phyloP scores from a whole-genome alignment of 768 basidiomycete species.

The Atractiella rhizophila region DNA sequence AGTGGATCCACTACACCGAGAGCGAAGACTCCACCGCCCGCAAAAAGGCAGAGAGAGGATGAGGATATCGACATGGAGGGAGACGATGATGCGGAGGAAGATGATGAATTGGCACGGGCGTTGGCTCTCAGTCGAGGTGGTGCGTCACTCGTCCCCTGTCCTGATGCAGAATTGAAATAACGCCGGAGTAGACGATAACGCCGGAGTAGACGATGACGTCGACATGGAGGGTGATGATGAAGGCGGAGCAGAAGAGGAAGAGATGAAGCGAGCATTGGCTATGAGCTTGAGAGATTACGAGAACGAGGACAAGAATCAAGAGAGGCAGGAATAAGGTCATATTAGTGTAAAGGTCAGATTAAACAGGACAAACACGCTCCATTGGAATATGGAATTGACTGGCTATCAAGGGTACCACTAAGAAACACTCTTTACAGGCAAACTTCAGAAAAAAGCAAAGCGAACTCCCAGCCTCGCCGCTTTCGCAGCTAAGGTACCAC shows the following conservation, averaged over 20 bases:
- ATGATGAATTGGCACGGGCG: constrained; percentile 47
- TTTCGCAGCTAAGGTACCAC: too few species aligned
- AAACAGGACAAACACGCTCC: too few species aligned
- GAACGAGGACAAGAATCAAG: constrained; percentile 25
- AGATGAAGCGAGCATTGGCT: constrained; percentile 51
- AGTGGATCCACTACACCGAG: constrained; percentile 8
- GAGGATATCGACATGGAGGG: constrained; percentile 8
- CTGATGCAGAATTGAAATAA: too few species aligned
- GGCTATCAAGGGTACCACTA: too few species aligned
- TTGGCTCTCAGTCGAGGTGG: constrained; percentile 33
- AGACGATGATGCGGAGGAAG: constrained; percentile 41
- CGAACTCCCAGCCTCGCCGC: too few species aligned
- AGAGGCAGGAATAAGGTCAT: too few species aligned
- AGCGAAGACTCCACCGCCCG: constrained; percentile 13
- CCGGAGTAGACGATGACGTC: constrained; percentile 21
- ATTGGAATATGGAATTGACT: too few species aligned
- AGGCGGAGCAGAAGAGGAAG: constrained; percentile 59
- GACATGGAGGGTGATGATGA: constrained; percentile 33
- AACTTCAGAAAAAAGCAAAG: too few species aligned
- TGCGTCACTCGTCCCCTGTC: too few species aligned
- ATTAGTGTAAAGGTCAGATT: too few species aligned
- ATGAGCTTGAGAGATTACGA: constrained; percentile 31
- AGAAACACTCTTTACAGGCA: too few species aligned
- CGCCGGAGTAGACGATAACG: too few species aligned
- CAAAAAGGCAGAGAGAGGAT: constrained; percentile 10